phyloP scores from a whole-genome alignment of 2,329 filamentous ascomycete genomes.

The Cryphonectria parasitica region DNA sequence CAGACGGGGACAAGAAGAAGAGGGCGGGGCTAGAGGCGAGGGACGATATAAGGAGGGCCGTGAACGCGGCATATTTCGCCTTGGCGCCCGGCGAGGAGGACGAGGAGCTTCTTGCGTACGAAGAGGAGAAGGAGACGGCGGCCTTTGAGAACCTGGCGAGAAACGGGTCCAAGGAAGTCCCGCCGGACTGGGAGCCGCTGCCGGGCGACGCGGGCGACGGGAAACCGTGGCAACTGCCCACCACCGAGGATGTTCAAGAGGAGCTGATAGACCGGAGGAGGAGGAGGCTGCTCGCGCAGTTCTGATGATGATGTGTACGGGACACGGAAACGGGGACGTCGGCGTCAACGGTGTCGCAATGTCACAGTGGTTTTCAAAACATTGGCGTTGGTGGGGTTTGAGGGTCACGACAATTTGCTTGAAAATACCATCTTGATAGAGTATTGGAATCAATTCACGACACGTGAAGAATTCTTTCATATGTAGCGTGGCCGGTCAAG shows the following conservation, averaged over 20 bases:
- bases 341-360: not conserved
- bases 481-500: not conserved
- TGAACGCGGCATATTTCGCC: slow-evolving; percentile 95
- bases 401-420: not conserved
- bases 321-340: too few species aligned
- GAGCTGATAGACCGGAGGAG: slow-evolving; percentile 87
- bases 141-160: slow-evolving; percentile 71
- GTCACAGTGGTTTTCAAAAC: slow-evolving; percentile 17
- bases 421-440: not conserved
- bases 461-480: not conserved
- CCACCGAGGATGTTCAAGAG: slow-evolving; percentile 88
- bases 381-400: slow-evolving; percentile 25
- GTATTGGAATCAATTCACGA: not conserved
- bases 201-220: slow-evolving; percentile 89
- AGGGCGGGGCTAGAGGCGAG: slow-evolving; percentile 61
- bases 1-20: slow-evolving; percentile 55
- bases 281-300: slow-evolving; percentile 81
- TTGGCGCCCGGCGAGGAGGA: slow-evolving; percentile 94
- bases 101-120: slow-evolving; percentile 77
- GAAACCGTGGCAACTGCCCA: slow-evolving; percentile 79
- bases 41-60: slow-evolving; percentile 71
- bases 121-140: slow-evolving; percentile 81
- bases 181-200: slow-evolving; percentile 79
- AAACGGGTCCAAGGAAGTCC: slow-evolving; percentile 49
- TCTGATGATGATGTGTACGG: slow-evolving; percentile 43